phyloP scores from a whole-genome alignment of 2,329 filamentous ascomycete species.

The Ceratocystis colombiana region DNA sequence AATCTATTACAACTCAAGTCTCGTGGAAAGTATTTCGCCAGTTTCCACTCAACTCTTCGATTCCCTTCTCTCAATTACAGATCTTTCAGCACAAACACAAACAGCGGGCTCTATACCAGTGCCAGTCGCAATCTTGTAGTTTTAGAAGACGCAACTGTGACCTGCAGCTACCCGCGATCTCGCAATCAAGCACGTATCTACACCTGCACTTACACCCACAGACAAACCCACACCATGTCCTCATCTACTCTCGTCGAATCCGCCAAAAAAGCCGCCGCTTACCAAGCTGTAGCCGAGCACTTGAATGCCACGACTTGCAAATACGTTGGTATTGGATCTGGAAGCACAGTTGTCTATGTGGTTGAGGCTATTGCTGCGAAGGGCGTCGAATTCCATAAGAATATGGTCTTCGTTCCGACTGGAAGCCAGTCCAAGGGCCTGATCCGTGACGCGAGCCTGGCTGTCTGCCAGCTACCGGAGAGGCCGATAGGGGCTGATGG shows the following conservation, averaged over 20 bases:
- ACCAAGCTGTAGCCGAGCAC: slow-evolving; percentile 62
- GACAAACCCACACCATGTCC: slow-evolving; percentile 32
- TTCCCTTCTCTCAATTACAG: too few relatives aligned
- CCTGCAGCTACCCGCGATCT: slow-evolving; percentile 2
- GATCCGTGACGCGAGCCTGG: slow-evolving; percentile 68
- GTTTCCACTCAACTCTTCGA: too few relatives aligned
- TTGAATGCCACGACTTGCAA: slow-evolving; percentile 48
- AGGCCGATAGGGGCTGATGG: slow-evolving; percentile 48
- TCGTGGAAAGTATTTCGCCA: too few relatives aligned
- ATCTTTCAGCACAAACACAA: too few relatives aligned
- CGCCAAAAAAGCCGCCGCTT: slow-evolving; percentile 66
- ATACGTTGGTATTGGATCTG: slow-evolving; percentile 69
- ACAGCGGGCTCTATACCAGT: too few relatives aligned
- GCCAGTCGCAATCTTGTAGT: too few relatives aligned
- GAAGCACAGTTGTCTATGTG: slow-evolving; percentile 73
- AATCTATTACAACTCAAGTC: too few relatives aligned
- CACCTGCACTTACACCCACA: neutral
- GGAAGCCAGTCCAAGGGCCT: slow-evolving; percentile 84
- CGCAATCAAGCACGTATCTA: slow-evolving; percentile 5
- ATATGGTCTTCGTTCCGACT: slow-evolving; percentile 82
- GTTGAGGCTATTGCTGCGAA: slow-evolving; percentile 67
- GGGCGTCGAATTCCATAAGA: slow-evolving; percentile 42
- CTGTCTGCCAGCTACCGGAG: slow-evolving; percentile 66
- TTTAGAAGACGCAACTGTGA: too few relatives aligned
- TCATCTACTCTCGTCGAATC: slow-evolving; percentile 47